Evolutionary conservation across 352 stramenopile species (phyloP), one percentile per base, ranked within the genome.

Genomic region (Phytophthora nicotianae): DNA sequence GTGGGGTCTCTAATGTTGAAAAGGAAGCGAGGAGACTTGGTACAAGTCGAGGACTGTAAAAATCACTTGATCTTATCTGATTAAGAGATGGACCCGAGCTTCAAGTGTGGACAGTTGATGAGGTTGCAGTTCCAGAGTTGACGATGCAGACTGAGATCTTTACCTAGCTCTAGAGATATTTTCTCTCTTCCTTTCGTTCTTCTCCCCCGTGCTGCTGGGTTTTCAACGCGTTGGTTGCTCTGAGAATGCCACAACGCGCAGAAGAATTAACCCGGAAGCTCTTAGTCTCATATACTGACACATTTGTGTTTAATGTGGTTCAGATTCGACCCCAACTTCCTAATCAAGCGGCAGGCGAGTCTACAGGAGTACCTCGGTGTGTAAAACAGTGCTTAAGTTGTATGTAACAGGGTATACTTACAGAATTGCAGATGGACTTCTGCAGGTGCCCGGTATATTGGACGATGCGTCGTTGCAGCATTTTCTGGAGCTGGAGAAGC

Each of bases 11-110:
- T 72, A 8, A 6, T 77, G 69, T 60, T 75, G 69, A 74, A 48
- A 66, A 73, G 50, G 65, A 86, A 77, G 56, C 64, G 58, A 91
- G 71, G 74, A 89, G 74, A 57, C 72, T 51, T 49, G 32, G 20
- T 23, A 16, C 53, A 45, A 50, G 79, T 62, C 77, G 33, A 70
- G 75, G 84, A 93, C 68, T 93, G 82, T 75, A 79, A 94, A 58
- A 94, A 92, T 72, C 77, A 79, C 81, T 94, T 94, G 85, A 94
- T 92, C 85, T 94, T 92, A 94, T 92, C 85, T 87, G 41, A 65
- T 29, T 21, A 43, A 45, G n/a, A 53, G 23, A 56, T 45, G 35
- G 20, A 59, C 43, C 38, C 52, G 65, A 70, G 56, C 43, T 51
- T 19, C 21, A 11, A 21, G 8, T 7, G 50, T 50, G 23, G 45